Base-by-base conservation (phyloP, 75 land plant genomes). In the Pinus taeda region DNA sequence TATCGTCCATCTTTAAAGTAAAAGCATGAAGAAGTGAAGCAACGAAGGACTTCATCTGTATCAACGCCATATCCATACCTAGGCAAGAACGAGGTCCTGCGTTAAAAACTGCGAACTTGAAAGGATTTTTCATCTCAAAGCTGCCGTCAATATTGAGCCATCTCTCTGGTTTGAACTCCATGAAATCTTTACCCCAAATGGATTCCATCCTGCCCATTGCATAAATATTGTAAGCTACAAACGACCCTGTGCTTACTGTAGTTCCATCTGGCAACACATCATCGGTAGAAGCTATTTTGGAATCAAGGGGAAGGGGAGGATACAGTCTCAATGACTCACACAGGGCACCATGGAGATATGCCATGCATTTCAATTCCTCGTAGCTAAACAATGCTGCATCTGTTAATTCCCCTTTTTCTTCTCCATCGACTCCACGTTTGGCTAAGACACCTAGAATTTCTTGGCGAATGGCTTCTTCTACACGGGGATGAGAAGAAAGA, bases 131-230 rank as follows among this genome's bases (percentile, higher is more conserved):
- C 6, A 71, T 75, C 8, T 59, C 59, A 57, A 73, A 83, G 1
- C 60, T 73, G 6, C 84, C 83, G 37, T 84, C 63, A 17, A 63
- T 61, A 30, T 60, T 18, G 17, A 85, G 69, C 87, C 87, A 85
- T 29, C 87, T 67, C 78, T 85, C 87, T 26, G 87, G 87, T 70
- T 37, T 75, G 60, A 81, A 81, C 64, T 76, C 78, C 58, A 55
- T 4, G 59, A 83, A 85, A 75, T 85, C 87, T 15, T 67, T n/a
- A 15, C 86, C 87, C 87, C 87, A 85, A 4, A 85, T 42, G n/a
- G 59, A 56, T 75, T 79, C 81, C 81, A 79, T 76, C 71, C 87
- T 75, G n/a, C 83, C 87, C 87, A 85, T 85, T 14, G 87, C 81
- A 57, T 76, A 81, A 12, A 75, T 18, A 59, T 75, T 76, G 73